These are phyloP conservation scores for Pinus tabuliformis DNA, from an alignment of 75 land plant species.

Conservation along the genomic window DNA sequence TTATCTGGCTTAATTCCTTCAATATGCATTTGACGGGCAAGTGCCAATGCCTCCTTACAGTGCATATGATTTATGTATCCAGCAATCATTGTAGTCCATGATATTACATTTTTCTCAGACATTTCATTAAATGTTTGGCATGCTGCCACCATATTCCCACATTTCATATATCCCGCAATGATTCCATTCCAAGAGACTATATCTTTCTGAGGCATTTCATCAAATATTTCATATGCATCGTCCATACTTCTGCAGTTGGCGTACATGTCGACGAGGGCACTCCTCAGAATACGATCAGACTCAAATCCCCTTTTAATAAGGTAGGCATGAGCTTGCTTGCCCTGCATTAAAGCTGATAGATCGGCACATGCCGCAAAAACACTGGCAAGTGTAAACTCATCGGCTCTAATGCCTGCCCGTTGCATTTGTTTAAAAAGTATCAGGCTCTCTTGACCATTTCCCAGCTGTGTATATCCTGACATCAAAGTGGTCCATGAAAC, in stretches of 20 bases:
- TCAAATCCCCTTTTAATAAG: slow-evolving; percentile 1
- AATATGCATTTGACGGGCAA: slow-evolving; percentile 35
- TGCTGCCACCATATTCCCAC: slow-evolving; percentile 34
- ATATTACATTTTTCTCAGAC: slow-evolving; percentile 32
- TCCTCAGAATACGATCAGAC: slow-evolving; percentile 4
- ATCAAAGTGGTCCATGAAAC: slow-evolving; percentile 44
- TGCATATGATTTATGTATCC: slow-evolving; percentile 41
- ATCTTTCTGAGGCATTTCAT: slow-evolving; percentile 10
- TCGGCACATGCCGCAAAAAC: slow-evolving; percentile 8
- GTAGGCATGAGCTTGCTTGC: slow-evolving; percentile 6
- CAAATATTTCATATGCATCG: slow-evolving; percentile 17
- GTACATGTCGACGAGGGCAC: slow-evolving; percentile 14
- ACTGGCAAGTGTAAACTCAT: not conserved
- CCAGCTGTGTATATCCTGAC: slow-evolving; percentile 17
- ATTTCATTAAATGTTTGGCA: slow-evolving; percentile 35
- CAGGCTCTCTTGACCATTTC: slow-evolving; percentile 12
- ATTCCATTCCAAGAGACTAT: slow-evolving; percentile 23
- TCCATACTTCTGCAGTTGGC: slow-evolving; percentile 10
- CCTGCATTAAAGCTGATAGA: slow-evolving; percentile 1
- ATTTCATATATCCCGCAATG: slow-evolving; percentile 30
- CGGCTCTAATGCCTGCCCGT: not conserved
- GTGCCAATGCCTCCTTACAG: slow-evolving; percentile 43
- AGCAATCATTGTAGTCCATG: slow-evolving; percentile 77
- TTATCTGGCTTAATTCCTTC: slow-evolving; percentile 20
- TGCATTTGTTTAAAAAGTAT: slow-evolving; percentile 11